These are phyloP conservation scores for Apophysomyces variabilis DNA, from an alignment of 371 early-diverging fungal species.

Conservation along the genomic window DNA sequence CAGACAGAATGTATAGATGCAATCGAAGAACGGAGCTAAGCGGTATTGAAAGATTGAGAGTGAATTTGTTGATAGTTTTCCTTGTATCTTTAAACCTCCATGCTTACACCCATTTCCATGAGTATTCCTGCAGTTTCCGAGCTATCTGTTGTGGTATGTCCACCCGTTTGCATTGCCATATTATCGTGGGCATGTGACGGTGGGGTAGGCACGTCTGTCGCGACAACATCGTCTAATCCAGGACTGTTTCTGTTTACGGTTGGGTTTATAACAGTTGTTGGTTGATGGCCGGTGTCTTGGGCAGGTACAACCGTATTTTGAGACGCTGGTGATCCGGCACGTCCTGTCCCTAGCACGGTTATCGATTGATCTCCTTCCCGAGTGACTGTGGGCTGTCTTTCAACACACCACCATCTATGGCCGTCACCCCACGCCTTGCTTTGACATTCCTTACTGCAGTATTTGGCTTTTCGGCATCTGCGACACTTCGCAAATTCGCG, in stretches of 20 bases:
- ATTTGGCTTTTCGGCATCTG: slow-evolving; percentile 80
- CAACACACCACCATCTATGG: slow-evolving; percentile 82
- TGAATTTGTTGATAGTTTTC: neutral
- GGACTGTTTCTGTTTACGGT: neutral
- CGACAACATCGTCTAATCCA: slow-evolving; percentile 7
- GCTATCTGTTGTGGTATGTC: slow-evolving; percentile 11
- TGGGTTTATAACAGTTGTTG: neutral
- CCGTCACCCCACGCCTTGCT: slow-evolving; percentile 79
- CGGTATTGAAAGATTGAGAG: neutral
- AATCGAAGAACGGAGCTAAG: neutral
- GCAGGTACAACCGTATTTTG: neutral
- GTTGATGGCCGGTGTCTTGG: slow-evolving; percentile 2
- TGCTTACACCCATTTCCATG: slow-evolving; percentile 29
- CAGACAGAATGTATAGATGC: neutral
- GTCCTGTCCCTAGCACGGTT: slow-evolving; percentile 7
- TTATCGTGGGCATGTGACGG: slow-evolving; percentile 12
- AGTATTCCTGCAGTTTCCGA: slow-evolving; percentile 20
- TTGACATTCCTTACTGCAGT: slow-evolving; percentile 77
- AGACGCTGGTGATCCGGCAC: neutral
- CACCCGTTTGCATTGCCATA: slow-evolving; percentile 13
- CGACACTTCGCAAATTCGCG: slow-evolving; percentile 84
- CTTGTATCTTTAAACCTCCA: slow-evolving; percentile 20
- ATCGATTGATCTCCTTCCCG: slow-evolving; percentile 5
- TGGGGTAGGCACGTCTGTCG: neutral
- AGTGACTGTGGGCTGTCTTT: slow-evolving; percentile 42